Conservation (phyloP, 257 asterid genomes). For the Ehretia macrophylla region DNA sequence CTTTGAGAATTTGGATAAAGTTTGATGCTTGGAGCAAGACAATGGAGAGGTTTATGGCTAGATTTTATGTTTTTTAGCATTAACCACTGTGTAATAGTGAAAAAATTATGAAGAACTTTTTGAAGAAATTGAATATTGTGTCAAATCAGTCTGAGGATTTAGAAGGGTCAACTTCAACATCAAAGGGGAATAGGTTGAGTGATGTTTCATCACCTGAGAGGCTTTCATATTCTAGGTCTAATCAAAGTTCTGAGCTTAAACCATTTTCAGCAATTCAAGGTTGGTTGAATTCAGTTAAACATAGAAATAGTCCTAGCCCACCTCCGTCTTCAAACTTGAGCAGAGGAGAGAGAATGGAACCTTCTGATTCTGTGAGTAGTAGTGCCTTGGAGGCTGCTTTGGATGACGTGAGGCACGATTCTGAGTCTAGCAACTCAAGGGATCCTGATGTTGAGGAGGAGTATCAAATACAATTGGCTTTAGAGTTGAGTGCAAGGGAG, state of each 20-base stretch:
- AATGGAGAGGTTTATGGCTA: conserved; percentile 52
- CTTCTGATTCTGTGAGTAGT: conserved; percentile 67
- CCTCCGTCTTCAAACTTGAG: conserved; percentile 60
- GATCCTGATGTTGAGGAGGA: conserved; percentile 89
- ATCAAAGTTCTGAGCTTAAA: conserved; percentile 51
- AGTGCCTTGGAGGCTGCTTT: conserved; percentile 63
- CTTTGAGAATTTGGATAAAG: conserved; percentile 22
- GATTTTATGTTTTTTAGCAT: conserved; percentile 47
- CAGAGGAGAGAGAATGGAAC: conserved; percentile 53
- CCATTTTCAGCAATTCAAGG: conserved; percentile 84
- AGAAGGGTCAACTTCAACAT: conserved; percentile 62
- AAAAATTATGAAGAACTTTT: conserved; percentile 64
- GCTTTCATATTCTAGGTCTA: conserved; percentile 44
- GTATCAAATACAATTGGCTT: conserved; percentile 86
- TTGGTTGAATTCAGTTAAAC: conserved; percentile 81
- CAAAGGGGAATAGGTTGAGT: conserved; percentile 46
- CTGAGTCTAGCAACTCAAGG: conserved; percentile 61
- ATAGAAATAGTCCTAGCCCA: conserved; percentile 67
- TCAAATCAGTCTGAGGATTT: conserved; percentile 69
- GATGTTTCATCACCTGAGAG: conserved; percentile 49
- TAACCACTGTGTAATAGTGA: conserved; percentile 26
- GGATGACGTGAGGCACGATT: conserved; percentile 57
- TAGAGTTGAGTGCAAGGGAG: conserved; percentile 93
- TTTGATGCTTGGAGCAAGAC: conserved; percentile 46
- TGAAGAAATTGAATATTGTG: conserved; percentile 79